Base-by-base conservation (phyloP, 768 basidiomycete species). In the Hypholoma sublateritium region DNA sequence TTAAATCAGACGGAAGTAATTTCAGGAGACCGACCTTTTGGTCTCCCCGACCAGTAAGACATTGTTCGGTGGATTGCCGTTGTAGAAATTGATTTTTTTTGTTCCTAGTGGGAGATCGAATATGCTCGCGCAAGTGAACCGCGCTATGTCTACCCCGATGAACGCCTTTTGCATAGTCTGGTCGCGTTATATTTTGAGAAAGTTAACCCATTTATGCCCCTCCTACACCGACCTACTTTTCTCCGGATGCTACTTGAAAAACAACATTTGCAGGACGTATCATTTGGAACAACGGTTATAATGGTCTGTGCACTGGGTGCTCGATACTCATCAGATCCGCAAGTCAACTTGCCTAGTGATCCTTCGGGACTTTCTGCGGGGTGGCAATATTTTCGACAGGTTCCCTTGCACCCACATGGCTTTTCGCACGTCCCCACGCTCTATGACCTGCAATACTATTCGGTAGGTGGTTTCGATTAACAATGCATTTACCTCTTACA, bases 211-310 rank as follows among this genome's bases (percentile, higher is more conserved):
- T 68, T 78, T 43, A 60, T 79, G 2, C 90, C 91, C 0, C 69
- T 93, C 5, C 69, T 95, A 3, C 91, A 93, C 63, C 79, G 80
- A 0, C 85, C 85, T 0, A 80, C 81, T 8, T 92, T 93, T 60
- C 74, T 84, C 54, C 71, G 72, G 16, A 75, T 78, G 32, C 62
- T 87, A 13, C 62, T 62, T 0, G 71, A 78, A 5, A 76, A 77
- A 0, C 65, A 81, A 5, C 83, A 90, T 67, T 63, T 79, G 6
- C 70, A 67, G 4, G 78, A 88, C 51, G 36, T 69, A 1, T 65
- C 74, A 0, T 91, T 92, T 65, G 82, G 77, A 0, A 70, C 76
- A 22, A 75, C 78, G 0, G 80, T 92, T 43, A 77, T 92, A 9
- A 70, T 85, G 4, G 79, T 89, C 0, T 87, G 88, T 63, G 88